Evolutionary conservation across 1,139 yeast species (phyloP).

Genomic region (Geotrichum australiense): DNA sequence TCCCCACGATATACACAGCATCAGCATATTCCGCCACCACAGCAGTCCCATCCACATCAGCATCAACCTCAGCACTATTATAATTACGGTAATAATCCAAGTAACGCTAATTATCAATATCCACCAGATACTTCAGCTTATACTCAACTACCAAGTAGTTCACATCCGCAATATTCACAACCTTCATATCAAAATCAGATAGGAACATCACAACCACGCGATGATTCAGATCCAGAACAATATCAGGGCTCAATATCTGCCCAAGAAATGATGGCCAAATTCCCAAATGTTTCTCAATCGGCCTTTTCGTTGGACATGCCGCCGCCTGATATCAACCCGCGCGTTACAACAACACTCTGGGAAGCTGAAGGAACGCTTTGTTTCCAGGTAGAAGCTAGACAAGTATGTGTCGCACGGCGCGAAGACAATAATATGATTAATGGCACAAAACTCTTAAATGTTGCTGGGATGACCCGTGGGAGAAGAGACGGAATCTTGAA

Average conservation of each 20-base stretch:
- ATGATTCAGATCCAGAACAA: conserved; percentile 12
- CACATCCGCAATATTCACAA: conserved; percentile 9
- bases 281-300: conserved; percentile 18
- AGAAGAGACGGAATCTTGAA: conserved; percentile 87
- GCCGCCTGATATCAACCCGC: conserved; percentile 56
- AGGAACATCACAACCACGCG: conserved; percentile 18
- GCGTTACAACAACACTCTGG: conserved; percentile 93
- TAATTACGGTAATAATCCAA: conserved; percentile 3
- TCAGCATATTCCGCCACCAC: conserved; percentile 9
- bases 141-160: conserved; percentile 1
- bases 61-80: conserved; percentile 17
- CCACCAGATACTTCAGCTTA: background rate
- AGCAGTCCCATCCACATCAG: conserved; percentile 12
- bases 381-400: conserved; percentile 87
- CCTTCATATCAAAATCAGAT: conserved; percentile 13
- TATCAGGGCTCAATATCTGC: conserved; percentile 5
- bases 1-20: conserved; percentile 1
- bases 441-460: conserved; percentile 85
- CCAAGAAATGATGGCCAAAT: conserved; percentile 19
- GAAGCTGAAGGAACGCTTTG: conserved; percentile 91
- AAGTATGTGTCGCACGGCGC: conserved; percentile 81
- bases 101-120: background rate
- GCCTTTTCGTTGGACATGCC: conserved; percentile 39
- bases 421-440: conserved; percentile 89
- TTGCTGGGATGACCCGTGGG: conserved; percentile 93